Conservation (phyloP, 2,329 filamentous ascomycete genomes). For the Ascosphaera pollenicola region DNA sequence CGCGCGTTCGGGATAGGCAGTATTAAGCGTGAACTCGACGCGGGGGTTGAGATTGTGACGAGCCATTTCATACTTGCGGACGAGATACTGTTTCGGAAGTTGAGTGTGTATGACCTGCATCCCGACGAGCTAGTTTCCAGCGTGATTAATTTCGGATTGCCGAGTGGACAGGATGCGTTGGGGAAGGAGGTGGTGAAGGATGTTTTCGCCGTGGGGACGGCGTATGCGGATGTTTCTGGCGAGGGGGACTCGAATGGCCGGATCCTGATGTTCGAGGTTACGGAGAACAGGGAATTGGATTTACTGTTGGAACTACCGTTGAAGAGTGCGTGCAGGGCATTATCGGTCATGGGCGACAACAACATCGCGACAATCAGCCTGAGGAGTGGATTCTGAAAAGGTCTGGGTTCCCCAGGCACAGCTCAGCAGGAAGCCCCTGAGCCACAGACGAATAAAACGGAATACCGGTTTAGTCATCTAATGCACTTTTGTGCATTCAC, state of each 20-base stretch:
- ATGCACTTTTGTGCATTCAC: no score
- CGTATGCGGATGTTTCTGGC: constrained; percentile 32
- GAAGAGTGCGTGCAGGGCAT: constrained; percentile 58
- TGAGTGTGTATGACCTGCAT: constrained; percentile 47
- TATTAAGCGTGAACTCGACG: constrained; percentile 48
- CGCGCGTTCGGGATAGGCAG: constrained; percentile 75
- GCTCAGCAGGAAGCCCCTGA: no score
- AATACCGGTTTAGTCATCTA: no score
- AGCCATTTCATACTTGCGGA: constrained; percentile 80
- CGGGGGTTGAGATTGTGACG: constrained; percentile 51
- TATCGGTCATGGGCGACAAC: constrained; percentile 54
- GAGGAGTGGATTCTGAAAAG: no score
- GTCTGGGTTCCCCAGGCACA: no score
- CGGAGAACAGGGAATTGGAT: constrained; percentile 47
- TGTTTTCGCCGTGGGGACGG: constrained; percentile 79
- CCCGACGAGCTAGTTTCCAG: constrained; percentile 62
- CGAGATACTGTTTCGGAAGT: constrained; percentile 62
- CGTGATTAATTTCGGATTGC: constrained; percentile 54
- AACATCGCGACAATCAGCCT: no score
- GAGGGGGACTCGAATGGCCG: constrained; percentile 43
- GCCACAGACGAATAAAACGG: no score
- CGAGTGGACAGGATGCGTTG: constrained; percentile 31
- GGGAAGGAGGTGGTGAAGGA: constrained; percentile 34
- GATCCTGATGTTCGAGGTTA: constrained; percentile 64
- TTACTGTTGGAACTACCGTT: constrained; percentile 46